A percentile compares a stretch with the other conserved stretches of the same genome.
phyloP scores from a whole-genome alignment of 2,329 filamentous ascomycete genomes.

The Pseudogymnoascus sp. region DNA sequence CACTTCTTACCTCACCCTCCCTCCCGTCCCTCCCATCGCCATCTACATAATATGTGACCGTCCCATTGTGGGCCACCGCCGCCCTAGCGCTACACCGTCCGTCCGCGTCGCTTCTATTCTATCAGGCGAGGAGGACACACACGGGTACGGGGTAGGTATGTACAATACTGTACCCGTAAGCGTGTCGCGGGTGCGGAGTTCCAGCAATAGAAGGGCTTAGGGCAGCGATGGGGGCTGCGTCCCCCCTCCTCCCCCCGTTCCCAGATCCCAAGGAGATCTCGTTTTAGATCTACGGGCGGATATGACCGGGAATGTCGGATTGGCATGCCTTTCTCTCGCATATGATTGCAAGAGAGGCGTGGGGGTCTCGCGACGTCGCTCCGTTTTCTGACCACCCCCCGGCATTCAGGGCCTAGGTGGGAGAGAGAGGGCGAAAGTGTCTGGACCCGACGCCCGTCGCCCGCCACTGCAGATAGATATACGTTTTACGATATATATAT shows the following conservation, averaged over 20 bases:
- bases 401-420: not conserved
- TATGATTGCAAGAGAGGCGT: not conserved
- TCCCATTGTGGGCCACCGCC: not conserved
- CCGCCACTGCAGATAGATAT: not conserved
- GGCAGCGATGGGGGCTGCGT: not conserved
- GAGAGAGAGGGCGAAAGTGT: not conserved
- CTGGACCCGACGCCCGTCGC: not conserved
- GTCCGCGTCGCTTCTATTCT: not conserved
- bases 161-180: not conserved
- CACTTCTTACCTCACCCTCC: not conserved
- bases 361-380: slow-evolving; percentile 2
- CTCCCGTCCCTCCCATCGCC: not conserved
- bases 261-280: not conserved
- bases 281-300: not conserved
- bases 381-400: not conserved
- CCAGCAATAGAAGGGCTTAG: not conserved
- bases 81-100: not conserved
- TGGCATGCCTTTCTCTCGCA: not conserved
- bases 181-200: not conserved
- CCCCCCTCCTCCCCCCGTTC: not conserved
- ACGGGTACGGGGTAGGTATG: not conserved
- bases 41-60: not conserved
- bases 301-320: not conserved
- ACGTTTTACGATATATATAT: no score
- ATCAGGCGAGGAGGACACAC: not conserved